Percentiles rank a stretch among this genome's conserved stretches.
Evolutionary conservation across 2,329 filamentous ascomycete species (phyloP).

Genomic region (Scedosporium minutisporum): DNA sequence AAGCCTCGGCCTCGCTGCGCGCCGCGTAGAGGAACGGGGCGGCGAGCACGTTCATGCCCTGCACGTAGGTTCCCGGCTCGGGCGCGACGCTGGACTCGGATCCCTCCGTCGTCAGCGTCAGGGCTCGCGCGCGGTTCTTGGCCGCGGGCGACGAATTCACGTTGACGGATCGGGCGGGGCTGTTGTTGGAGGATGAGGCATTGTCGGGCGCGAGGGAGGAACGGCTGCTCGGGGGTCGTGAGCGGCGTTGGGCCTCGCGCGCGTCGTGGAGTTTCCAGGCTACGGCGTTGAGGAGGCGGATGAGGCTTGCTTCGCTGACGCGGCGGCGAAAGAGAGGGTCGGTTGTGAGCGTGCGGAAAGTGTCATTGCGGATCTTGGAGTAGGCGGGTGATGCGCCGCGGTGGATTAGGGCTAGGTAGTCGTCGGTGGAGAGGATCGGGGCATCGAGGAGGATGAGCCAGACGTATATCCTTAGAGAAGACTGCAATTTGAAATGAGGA

Average conservation of each 20-base stretch:
- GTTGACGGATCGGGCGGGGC: background rate
- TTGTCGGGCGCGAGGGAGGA: conserved; percentile 21
- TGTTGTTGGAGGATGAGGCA: background rate
- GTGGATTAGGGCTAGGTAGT: conserved; percentile 83
- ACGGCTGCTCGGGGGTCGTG: conserved; percentile 23
- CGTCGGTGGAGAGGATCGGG: conserved; percentile 72
- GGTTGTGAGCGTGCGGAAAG: conserved; percentile 90
- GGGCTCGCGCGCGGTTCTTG: conserved; percentile 43
- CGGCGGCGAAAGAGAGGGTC: conserved; percentile 94
- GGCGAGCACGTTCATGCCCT: conserved; percentile 97
- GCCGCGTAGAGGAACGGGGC: conserved; percentile 94
- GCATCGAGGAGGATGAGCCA: conserved; percentile 92
- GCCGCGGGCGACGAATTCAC: conserved; percentile 17
- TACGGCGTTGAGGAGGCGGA: conserved; percentile 86
- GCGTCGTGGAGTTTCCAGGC: conserved; percentile 89
- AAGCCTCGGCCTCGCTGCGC: conserved; percentile 89
- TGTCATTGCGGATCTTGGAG: conserved; percentile 96
- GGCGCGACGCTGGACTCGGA: conserved; percentile 46
- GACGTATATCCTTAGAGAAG: conserved; percentile 83
- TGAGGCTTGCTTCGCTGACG: conserved; percentile 90
- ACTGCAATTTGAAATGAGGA: conserved; percentile 43
- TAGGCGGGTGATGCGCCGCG: conserved; percentile 91
- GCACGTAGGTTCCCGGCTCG: conserved; percentile 82
- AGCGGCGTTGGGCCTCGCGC: conserved; percentile 37
- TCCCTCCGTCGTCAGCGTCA: conserved; percentile 54